A percentile compares a stretch with the other conserved stretches of the same genome.
phyloP scores from a whole-genome alignment of 2,329 filamentous ascomycete species.

The Biscogniauxia mediterranea region DNA sequence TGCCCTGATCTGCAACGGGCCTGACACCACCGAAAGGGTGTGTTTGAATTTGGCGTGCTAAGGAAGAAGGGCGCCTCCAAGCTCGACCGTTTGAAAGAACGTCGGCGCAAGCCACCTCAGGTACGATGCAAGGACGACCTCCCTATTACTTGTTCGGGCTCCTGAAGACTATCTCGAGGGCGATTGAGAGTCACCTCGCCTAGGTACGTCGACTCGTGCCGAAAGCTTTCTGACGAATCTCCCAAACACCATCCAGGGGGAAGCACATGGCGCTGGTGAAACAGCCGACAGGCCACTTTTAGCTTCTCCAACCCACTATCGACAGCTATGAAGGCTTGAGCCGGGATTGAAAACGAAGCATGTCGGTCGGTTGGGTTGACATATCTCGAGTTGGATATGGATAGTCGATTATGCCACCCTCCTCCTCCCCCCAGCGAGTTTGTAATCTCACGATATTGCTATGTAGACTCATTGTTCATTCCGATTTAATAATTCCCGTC shows the following conservation, averaged over 20 bases:
- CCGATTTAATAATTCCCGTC: not conserved
- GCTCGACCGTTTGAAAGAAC: constrained; percentile 8
- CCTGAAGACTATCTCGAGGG: not conserved
- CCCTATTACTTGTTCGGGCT: not conserved
- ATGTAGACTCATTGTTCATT: not conserved
- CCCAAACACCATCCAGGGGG: too few relatives aligned
- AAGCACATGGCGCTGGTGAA: not conserved
- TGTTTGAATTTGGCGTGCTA: not conserved
- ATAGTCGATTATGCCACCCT: not conserved
- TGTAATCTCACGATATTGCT: not conserved
- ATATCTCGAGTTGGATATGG: not conserved
- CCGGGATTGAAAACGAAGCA: not conserved
- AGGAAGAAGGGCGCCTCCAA: constrained; percentile 5
- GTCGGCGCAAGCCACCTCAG: constrained; percentile 24
- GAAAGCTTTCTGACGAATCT: not conserved
- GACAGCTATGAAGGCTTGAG: not conserved
- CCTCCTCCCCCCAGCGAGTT: not conserved
- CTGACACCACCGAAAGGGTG: constrained; percentile 11
- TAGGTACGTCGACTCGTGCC: not conserved
- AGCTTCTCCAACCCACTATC: not conserved
- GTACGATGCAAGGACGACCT: constrained; percentile 18
- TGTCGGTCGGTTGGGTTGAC: not conserved
- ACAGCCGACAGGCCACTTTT: not conserved
- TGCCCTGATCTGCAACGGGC: constrained; percentile 5
- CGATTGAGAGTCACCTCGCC: not conserved